Percentiles rank a stretch among this genome's conserved stretches.
These are phyloP conservation scores for Colletotrichum camelliae DNA, from an alignment of 2,329 filamentous ascomycete species.

Conservation along the genomic window DNA sequence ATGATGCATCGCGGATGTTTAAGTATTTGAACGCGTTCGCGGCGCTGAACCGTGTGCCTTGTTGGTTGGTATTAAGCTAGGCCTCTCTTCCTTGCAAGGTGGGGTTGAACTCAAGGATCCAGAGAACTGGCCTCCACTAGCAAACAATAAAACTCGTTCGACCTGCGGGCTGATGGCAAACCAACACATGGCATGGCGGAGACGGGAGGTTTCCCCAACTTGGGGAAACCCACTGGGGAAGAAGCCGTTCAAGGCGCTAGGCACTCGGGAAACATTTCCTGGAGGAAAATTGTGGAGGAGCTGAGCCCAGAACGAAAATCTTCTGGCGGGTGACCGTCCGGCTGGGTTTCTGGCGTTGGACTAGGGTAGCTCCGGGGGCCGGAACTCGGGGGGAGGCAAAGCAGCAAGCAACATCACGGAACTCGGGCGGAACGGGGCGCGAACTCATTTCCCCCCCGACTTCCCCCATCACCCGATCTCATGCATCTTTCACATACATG, in stretches of 20 bases:
- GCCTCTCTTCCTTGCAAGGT: background rate
- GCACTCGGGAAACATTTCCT: background rate
- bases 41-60: background rate
- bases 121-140: background rate
- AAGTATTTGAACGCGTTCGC: background rate
- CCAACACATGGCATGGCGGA: background rate
- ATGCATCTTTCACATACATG: background rate
- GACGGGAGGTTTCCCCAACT: background rate
- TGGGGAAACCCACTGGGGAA: conserved; percentile 2
- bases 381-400: conserved; percentile 9
- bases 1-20: background rate
- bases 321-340: background rate
- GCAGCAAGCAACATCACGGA: background rate
- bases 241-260: background rate
- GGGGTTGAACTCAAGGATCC: background rate
- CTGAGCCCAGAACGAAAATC: conserved; percentile 5
- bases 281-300: background rate
- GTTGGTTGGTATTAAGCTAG: conserved; percentile 2
- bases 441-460: background rate
- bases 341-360: background rate
- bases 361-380: background rate
- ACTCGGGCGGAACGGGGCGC: conserved; percentile 1
- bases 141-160: background rate
- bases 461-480: conserved; percentile 6
- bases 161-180: background rate